Evolutionary conservation across 257 asterid species (phyloP).

Genomic region (Parsonsia alboflavescens): DNA sequence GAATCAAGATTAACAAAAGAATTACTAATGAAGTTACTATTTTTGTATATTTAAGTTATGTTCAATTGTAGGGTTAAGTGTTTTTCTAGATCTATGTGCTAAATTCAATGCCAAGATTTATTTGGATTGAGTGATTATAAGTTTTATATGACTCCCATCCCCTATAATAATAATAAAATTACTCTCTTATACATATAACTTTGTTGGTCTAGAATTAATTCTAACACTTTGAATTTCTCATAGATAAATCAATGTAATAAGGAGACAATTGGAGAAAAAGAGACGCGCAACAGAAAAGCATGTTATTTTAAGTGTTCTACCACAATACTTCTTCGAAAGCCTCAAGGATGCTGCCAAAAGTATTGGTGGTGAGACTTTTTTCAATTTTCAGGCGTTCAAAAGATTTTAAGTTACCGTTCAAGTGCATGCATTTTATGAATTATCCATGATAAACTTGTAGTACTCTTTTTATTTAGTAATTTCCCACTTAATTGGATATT

Average conservation of each 20-base stretch:
- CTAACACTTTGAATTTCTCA: constrained; percentile 13
- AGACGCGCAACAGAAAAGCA: constrained; percentile 76
- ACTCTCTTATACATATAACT: background rate
- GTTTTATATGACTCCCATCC: too few species aligned
- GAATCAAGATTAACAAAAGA: too few species aligned
- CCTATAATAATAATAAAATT: too few species aligned
- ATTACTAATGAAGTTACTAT: too few species aligned
- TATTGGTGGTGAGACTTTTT: constrained; percentile 93
- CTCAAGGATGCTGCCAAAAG: constrained; percentile 91
- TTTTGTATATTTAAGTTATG: too few species aligned
- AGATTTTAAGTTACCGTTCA: background rate
- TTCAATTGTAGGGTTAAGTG: too few species aligned
- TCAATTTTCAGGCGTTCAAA: background rate
- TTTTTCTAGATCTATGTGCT: too few species aligned
- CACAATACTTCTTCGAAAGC: constrained; percentile 81
- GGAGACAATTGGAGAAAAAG: constrained; percentile 52
- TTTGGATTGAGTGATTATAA: too few species aligned
- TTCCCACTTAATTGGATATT: too few species aligned
- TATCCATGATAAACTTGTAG: too few species aligned
- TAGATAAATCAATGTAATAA: constrained; percentile 36
- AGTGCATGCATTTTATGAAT: too few species aligned
- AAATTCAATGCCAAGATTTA: background rate
- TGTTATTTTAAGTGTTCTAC: constrained; percentile 80
- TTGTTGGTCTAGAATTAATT: background rate
- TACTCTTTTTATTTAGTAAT: too few species aligned